Evolutionary conservation across 306 rosid genomes (phyloP).

Genomic region (Cucurbita maxima): DNA sequence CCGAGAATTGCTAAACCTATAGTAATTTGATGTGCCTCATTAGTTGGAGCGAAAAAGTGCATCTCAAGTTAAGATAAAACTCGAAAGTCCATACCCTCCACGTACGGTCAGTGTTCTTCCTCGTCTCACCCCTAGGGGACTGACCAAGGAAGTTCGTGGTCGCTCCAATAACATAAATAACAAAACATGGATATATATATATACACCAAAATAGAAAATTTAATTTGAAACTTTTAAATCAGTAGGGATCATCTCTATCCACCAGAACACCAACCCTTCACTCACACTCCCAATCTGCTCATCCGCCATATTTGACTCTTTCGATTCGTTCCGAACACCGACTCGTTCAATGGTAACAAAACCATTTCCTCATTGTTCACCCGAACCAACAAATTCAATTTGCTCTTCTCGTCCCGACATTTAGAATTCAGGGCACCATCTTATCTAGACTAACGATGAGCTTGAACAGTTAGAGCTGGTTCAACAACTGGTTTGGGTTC

Average conservation of each 20-base stretch:
- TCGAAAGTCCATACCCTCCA: background rate
- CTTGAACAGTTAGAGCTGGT: background rate
- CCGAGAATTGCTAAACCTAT: too few relatives aligned
- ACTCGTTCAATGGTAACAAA: slow-evolving; percentile 66
- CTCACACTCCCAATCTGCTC: slow-evolving; percentile 52
- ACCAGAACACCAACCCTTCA: slow-evolving; percentile 81
- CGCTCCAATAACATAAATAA: background rate
- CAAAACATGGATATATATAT: too few relatives aligned
- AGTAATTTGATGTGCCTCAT: too few relatives aligned
- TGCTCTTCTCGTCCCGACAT: slow-evolving; percentile 83
- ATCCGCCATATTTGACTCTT: slow-evolving; percentile 75
- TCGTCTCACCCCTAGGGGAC: background rate
- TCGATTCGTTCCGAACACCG: slow-evolving; percentile 71
- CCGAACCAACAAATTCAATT: slow-evolving; percentile 57
- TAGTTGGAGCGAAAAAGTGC: background rate
- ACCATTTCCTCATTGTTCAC: slow-evolving; percentile 70
- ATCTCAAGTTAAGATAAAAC: background rate
- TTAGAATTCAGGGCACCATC: too few relatives aligned
- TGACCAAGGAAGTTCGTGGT: background rate
- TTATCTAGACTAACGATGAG: too few relatives aligned
- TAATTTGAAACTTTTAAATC: too few relatives aligned
- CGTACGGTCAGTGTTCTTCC: background rate
- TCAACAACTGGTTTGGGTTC: slow-evolving; percentile 30
- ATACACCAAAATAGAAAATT: too few relatives aligned
- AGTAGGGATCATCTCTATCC: slow-evolving; percentile 52